These are phyloP conservation scores for Populus ilicifolia DNA, from an alignment of 345 rosid species.

Conservation along the genomic window DNA sequence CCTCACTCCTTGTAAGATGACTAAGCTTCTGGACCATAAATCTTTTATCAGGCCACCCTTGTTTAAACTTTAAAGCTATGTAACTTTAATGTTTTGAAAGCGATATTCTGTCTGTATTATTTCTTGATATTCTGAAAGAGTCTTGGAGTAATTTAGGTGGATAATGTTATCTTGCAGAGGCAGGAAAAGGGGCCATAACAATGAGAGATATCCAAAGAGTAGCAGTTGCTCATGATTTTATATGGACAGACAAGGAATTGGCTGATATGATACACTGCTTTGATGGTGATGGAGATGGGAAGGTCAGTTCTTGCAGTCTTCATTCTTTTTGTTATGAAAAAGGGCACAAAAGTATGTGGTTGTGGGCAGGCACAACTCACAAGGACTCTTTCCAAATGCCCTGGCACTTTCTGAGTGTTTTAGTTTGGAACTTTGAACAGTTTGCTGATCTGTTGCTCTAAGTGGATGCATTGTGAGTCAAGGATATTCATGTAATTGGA, in stretches of 20 bases:
- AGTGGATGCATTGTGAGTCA: no score
- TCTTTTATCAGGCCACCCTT: no score
- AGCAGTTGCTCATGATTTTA: slow-evolving; percentile 64
- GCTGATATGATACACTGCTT: slow-evolving; percentile 72
- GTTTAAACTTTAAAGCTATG: no score
- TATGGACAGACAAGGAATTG: slow-evolving; percentile 65
- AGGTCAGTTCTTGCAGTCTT: slow-evolving; percentile 38
- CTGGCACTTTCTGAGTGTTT: no score
- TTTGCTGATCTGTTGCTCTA: no score
- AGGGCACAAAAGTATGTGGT: no score
- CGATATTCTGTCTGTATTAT: neutral
- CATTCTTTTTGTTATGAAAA: neutral
- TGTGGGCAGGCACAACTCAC: no score
- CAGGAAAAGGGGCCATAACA: slow-evolving; percentile 56
- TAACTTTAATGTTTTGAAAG: neutral
- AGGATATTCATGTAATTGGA: no score
- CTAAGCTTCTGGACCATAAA: neutral
- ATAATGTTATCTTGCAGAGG: slow-evolving; percentile 39
- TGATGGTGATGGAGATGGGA: slow-evolving; percentile 60
- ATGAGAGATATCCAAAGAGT: slow-evolving; percentile 48
- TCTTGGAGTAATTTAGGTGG: slow-evolving; percentile 7
- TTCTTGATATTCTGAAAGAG: neutral
- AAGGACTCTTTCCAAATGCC: neutral
- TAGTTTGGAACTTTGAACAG: no score
- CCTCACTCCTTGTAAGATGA: neutral